These are phyloP conservation scores for Gossypium arboreum DNA, from an alignment of 345 rosid species.

Conservation along the genomic window DNA sequence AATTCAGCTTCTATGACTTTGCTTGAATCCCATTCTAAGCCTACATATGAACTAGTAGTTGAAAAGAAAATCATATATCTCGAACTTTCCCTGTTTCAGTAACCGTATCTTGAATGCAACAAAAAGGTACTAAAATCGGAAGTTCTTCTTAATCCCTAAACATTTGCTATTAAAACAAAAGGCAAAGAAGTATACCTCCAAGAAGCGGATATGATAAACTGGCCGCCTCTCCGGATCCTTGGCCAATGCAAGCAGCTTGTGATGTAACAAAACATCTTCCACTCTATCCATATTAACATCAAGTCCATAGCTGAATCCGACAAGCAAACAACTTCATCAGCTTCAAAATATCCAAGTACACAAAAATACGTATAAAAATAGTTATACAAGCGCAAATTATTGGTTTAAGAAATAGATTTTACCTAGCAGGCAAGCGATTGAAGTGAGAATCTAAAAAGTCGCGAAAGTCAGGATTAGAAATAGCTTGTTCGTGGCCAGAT, in stretches of 20 bases:
- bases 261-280: conserved; percentile 63
- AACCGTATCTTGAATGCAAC: background rate
- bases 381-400: background rate
- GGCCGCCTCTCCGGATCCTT: conserved; percentile 60
- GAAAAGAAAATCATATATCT: background rate
- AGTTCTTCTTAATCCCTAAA: background rate
- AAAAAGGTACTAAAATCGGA: background rate
- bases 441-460: conserved; percentile 59
- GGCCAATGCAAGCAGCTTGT: conserved; percentile 50
- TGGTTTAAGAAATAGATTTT: background rate
- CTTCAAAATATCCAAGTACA: background rate
- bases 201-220: conserved; percentile 54
- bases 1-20: background rate
- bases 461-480: conserved; percentile 55
- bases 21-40: background rate
- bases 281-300: conserved; percentile 69
- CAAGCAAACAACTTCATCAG: conserved; percentile 5
- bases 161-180: background rate
- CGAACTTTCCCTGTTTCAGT: background rate
- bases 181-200: conserved; percentile 44
- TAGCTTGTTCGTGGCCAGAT: conserved; percentile 45
- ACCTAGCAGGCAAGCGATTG: conserved; percentile 70
- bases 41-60: background rate
- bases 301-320: conserved; percentile 47
- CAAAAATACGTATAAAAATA: background rate